A percentile compares a stretch with the other conserved stretches of the same genome.
Conservation (phyloP, 306 rosid genomes). For the Quercus bicolor region DNA sequence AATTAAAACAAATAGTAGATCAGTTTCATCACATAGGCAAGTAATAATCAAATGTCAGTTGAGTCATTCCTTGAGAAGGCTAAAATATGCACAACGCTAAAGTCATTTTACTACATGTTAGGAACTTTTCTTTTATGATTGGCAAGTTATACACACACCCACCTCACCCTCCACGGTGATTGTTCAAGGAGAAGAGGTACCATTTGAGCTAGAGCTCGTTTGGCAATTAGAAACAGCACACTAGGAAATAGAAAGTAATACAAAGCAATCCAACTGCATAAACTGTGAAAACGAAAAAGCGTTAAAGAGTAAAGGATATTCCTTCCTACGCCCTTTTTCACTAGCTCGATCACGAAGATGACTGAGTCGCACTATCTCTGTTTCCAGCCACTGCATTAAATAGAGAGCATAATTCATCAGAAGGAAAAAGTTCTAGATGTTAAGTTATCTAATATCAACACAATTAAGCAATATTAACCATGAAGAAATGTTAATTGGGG, state of each 20-base stretch:
- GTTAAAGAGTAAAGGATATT: conserved; percentile 70
- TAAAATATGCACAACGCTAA: neutral
- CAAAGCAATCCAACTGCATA: conserved; percentile 6
- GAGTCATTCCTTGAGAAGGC: no score
- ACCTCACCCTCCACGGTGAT: no score
- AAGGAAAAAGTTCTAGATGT: neutral
- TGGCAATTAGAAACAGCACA: neutral
- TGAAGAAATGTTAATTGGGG: neutral
- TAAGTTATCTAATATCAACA: conserved; percentile 2
- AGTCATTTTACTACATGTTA: neutral
- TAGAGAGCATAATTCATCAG: conserved; percentile 21
- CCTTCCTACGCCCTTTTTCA: conserved; percentile 89
- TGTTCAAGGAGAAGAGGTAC: no score
- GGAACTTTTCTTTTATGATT: no score
- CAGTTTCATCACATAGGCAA: no score
- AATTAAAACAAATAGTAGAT: no score
- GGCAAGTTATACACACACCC: no score
- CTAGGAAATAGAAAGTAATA: conserved; percentile 3
- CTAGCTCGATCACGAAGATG: conserved; percentile 99
- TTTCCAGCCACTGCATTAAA: conserved; percentile 81
- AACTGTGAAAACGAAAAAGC: neutral
- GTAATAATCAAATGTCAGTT: no score
- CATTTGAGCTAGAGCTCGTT: no score
- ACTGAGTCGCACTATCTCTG: conserved; percentile 80
- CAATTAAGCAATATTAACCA: neutral